These are phyloP conservation scores for Fusarium goolgardi DNA, from an alignment of 2,329 filamentous ascomycete genomes.

Conservation along the genomic window DNA sequence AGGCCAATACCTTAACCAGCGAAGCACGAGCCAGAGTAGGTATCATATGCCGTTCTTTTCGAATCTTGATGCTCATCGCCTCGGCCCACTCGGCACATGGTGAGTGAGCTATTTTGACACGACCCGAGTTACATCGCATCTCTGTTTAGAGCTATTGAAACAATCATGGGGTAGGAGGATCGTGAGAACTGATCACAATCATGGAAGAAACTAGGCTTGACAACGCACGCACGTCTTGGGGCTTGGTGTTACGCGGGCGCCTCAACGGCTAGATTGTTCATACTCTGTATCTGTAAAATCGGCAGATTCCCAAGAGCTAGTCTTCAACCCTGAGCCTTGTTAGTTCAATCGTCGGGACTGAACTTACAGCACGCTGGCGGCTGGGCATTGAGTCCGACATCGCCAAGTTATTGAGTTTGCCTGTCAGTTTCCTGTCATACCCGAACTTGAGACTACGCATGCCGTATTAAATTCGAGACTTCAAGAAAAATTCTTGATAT, in stretches of 20 bases:
- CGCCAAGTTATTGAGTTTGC: slow-evolving; percentile 2
- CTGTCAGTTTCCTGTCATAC: slow-evolving; percentile 1
- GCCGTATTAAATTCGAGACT: neutral
- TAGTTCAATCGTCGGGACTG: slow-evolving; percentile 9
- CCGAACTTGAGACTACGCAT: neutral
- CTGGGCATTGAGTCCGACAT: slow-evolving; percentile 2
- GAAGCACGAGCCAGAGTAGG: neutral
- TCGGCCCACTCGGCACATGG: slow-evolving; percentile 13
- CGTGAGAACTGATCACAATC: slow-evolving; percentile 14
- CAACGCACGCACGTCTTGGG: slow-evolving; percentile 20
- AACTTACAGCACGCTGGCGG: slow-evolving; percentile 13
- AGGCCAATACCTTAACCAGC: slow-evolving; percentile 18
- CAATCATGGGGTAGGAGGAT: slow-evolving; percentile 11
- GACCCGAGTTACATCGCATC: slow-evolving; percentile 32
- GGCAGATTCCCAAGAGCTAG: slow-evolving; percentile 28
- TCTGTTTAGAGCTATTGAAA: slow-evolving; percentile 26
- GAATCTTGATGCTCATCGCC: slow-evolving; percentile 16
- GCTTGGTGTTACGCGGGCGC: slow-evolving; percentile 32
- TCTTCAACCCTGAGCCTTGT: slow-evolving; percentile 28
- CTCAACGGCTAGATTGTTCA: slow-evolving; percentile 33
- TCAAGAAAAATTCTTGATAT: neutral
- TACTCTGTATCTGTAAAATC: slow-evolving; percentile 1
- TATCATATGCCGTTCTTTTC: slow-evolving; percentile 5
- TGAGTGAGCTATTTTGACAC: slow-evolving; percentile 19
- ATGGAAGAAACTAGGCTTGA: slow-evolving; percentile 31